Evolutionary conservation across 148 eudicot species (phyloP), one percentile per base, ranked within the genome.

Genomic region (Camellia sinensis): DNA sequence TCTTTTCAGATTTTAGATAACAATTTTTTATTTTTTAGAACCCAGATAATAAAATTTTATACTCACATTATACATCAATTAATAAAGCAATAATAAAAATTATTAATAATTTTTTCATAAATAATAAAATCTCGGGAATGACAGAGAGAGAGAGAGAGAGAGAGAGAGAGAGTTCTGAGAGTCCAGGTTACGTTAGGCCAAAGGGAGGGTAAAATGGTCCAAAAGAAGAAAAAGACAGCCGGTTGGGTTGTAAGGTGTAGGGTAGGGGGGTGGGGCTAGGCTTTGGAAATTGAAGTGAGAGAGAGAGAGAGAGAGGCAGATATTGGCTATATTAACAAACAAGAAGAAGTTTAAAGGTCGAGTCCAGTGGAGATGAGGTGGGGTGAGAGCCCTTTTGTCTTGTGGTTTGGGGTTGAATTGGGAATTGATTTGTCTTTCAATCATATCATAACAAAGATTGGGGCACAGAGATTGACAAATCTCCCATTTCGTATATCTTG

Each of bases 241-340:
- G 76, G 75, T 81, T 82, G 84, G 86, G 73, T 80, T 72, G 72
- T 68, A 74, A 83, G 80, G 84, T 72, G 75, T 69, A 84, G 83
- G 83, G n/a, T 21, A 67, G 53, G 71, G 48, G 82, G 87, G 78
- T 80, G 82, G 70, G 37, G 68, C 60, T 62, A 76, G 69, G 84
- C 85, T 43, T 86, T 86, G 90, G 90, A 81, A 86, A 86, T 84
- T 86, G 90, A 70, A 79, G 82, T 70, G 80, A 29, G 69, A 40
- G 71, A 79, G 74, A 48, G 4, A 14, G 37, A 29, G 37, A 29
- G 37, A 29, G 37, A 1, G 37, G 37, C 37, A 29, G 37, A 29
- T 29, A 29, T 29, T 29, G 37, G 37, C 1, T 29, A 29, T n/a
- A 37, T 59, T 22, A 37, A 56, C 43, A 60, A 76, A 56, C 43